Conservation (phyloP, 139 green algal genomes). For the Haematococcus lacustris region DNA sequence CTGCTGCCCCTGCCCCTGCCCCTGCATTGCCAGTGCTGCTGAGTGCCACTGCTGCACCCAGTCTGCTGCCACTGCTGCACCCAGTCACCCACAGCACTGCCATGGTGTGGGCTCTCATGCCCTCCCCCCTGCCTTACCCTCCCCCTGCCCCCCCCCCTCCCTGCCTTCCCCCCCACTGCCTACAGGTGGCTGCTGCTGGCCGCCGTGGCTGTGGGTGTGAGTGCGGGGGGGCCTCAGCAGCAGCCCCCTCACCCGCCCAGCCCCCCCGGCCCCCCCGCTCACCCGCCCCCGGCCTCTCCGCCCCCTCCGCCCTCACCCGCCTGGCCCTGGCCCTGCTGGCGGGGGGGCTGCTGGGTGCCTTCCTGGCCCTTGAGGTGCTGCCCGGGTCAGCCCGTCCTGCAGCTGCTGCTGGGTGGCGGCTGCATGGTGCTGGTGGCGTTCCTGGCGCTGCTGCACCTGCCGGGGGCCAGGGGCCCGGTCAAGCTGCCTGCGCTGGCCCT, state of each 20-base stretch:
- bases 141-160: not conserved
- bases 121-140: not conserved
- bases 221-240: not conserved
- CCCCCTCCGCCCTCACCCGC: conserved; percentile 4
- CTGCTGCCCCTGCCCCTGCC: not conserved
- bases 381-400: conserved; percentile 8
- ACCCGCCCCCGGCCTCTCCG: not conserved
- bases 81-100: not conserved
- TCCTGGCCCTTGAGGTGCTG: conserved; percentile 86
- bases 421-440: conserved; percentile 57
- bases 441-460: conserved; percentile 65
- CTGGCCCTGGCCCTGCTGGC: conserved; percentile 13
- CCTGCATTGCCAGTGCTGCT: not conserved
- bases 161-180: not conserved
- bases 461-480: conserved; percentile 19
- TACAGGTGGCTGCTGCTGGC: conserved; percentile 9
- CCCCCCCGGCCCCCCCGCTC: not conserved
- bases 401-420: conserved; percentile 46
- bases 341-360: conserved; percentile 61
- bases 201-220: conserved; percentile 12
- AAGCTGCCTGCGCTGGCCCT: conserved; percentile 53
- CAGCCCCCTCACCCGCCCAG: not conserved
- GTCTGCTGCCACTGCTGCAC: no score
- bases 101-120: not conserved
- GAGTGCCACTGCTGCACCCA: not conserved